phyloP scores from a whole-genome alignment of 768 basidiomycete species.

The Suillus discolor region DNA sequence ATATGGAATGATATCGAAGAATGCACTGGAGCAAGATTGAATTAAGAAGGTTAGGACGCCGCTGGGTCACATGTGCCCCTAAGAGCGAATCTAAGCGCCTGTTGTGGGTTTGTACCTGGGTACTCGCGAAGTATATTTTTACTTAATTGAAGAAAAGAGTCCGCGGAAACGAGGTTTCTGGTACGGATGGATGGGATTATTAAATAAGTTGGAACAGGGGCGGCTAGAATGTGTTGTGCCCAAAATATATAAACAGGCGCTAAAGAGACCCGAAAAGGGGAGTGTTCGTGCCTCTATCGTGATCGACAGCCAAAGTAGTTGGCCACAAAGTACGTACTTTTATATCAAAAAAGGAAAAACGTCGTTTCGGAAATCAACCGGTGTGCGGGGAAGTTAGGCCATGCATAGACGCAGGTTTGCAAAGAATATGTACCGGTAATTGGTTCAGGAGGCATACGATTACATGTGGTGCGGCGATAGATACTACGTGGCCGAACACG shows the following conservation, averaged over 20 bases:
- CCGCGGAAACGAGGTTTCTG: conserved; percentile 7
- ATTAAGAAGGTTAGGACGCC: background rate
- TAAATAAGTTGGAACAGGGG: background rate
- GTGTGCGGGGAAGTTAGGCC: conserved; percentile 21
- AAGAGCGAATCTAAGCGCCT: conserved; percentile 1
- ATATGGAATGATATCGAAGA: conserved; percentile 8
- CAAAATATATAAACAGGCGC: conserved; percentile 8
- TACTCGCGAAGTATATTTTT: background rate
- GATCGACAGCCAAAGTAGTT: conserved; percentile 27
- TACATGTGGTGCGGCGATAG: conserved; percentile 35
- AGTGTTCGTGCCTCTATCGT: conserved; percentile 32
- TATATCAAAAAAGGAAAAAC: conserved; percentile 55
- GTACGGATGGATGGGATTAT: background rate
- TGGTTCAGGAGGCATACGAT: conserved; percentile 22
- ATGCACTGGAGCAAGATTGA: background rate
- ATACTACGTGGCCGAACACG: conserved; percentile 35
- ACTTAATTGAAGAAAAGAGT: background rate
- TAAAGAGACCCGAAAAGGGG: conserved; percentile 8
- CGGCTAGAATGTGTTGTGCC: background rate
- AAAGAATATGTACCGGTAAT: conserved; percentile 3
- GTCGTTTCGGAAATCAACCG: conserved; percentile 47
- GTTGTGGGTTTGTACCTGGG: background rate
- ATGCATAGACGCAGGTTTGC: background rate
- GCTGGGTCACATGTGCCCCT: background rate
- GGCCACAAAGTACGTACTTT: conserved; percentile 20